phyloP scores from a whole-genome alignment of 768 basidiomycete genomes.

The Mycena floridula region DNA sequence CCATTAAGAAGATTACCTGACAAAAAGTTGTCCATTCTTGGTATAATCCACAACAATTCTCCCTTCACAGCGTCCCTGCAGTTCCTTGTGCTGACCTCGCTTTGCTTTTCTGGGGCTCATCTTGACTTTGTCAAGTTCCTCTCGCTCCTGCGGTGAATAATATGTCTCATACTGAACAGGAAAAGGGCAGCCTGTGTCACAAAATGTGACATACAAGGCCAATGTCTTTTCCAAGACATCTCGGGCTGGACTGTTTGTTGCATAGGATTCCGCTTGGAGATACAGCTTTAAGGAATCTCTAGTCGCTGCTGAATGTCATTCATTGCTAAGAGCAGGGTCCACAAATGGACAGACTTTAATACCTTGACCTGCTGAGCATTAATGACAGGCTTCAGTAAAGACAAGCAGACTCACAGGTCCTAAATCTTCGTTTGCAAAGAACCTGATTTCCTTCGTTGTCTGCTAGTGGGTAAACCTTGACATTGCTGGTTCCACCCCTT shows the following conservation, averaged over 20 bases:
- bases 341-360: neutral
- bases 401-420: neutral
- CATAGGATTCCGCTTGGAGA: neutral
- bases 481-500: neutral
- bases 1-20: neutral
- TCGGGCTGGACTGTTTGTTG: neutral
- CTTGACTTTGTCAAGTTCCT: neutral
- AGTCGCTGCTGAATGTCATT: neutral
- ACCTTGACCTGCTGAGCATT: neutral
- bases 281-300: neutral
- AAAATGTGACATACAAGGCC: neutral
- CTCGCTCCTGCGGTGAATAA: neutral
- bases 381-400: neutral
- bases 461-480: neutral
- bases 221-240: neutral
- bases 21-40: neutral
- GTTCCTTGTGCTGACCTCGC: neutral
- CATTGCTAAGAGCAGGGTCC: neutral
- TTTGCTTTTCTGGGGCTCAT: neutral
- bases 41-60: neutral
- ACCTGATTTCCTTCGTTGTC: neutral
- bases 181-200: neutral
- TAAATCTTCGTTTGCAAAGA: neutral
- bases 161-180: neutral
- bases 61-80: neutral